These are phyloP conservation scores for Colletotrichum eleusines DNA, from an alignment of 2,329 filamentous ascomycete species.

Conservation along the genomic window DNA sequence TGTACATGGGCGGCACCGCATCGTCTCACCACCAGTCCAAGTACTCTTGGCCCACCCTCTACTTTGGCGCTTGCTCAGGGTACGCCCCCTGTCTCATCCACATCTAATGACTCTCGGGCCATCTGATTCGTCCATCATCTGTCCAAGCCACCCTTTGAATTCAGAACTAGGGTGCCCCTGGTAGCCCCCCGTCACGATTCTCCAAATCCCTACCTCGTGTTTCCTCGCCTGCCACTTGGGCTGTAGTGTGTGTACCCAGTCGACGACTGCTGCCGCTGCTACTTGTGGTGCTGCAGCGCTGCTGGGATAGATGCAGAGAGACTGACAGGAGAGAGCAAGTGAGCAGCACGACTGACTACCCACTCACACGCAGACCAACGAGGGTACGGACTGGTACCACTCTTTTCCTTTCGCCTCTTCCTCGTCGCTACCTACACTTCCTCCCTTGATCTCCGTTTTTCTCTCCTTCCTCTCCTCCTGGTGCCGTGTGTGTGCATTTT, in stretches of 20 bases:
- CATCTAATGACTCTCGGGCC: conserved; percentile 17
- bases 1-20: conserved; percentile 40
- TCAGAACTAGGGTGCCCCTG: conserved; percentile 23
- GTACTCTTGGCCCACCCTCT: conserved; percentile 39
- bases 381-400: conserved; percentile 22
- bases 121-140: conserved; percentile 31
- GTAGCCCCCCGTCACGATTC: conserved; percentile 29
- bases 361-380: conserved; percentile 15
- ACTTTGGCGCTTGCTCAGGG: conserved; percentile 32
- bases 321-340: background rate
- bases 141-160: conserved; percentile 29
- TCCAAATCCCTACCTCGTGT: conserved; percentile 41
- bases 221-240: conserved; percentile 39
- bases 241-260: conserved; percentile 37
- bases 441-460: conserved; percentile 22
- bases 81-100: conserved; percentile 22
- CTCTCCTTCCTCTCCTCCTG: conserved; percentile 31
- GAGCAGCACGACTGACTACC: conserved; percentile 1
- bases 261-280: conserved; percentile 26
- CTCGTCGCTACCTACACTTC: conserved; percentile 21
- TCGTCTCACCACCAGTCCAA: conserved; percentile 36
- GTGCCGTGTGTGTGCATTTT: conserved; percentile 41
- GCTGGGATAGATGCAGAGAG: background rate
- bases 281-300: conserved; percentile 2
- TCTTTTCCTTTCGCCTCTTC: conserved; percentile 35